Evolutionary conservation across 2,329 filamentous ascomycete species (phyloP), one percentile per base, ranked within the genome.

Genomic region (Aspergillus texensis): DNA sequence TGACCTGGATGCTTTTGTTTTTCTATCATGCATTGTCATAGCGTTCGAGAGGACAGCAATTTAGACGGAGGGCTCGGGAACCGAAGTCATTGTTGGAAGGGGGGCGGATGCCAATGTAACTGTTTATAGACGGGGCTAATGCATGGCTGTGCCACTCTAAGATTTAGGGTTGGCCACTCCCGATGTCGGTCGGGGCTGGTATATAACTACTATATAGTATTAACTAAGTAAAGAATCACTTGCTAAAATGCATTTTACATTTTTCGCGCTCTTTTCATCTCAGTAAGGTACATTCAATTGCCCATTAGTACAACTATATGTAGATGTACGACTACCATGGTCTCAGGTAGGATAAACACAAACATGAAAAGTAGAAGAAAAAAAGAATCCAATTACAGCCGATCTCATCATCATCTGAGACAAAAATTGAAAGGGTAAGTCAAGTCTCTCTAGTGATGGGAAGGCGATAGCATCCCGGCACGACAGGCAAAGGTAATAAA

Each of bases 301-400:
- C 28, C 39, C 48, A 52, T 32, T 32, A 52, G 48, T 52, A 52
- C 48, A 52, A 52, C 28, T 52, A n/a, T n/a, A 32, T 30, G 48
- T 52, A 52, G 48, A 52, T 52, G 48, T 52, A 52, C 48, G 48
- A 50, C 46, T 58, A 32, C 43, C 39, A 30, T 11, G 41, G 24
- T 24, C 26, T 26, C 30, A 36, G 39, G 46, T 41, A 24, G 43
- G 6, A 21, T 24, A 60, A 14, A 53, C 57, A 60, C 48, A 43
- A 52, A 19, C 16, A 39, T 32, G 39, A 36, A 54, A 54, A 30
- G 26, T 30, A 24, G 55, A 54, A 43, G 11, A 41, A 34, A 60
- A 36, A 34, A 43, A 57, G 53, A 53, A 57, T 57, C 61, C 60
- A 65, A 63, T 65, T 61, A 62, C 65, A 65, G 50, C 54, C 59